Percentiles rank a stretch among this genome's conserved stretches.
Evolutionary conservation across 257 asterid species (phyloP).

Genomic region (Coffea canephora): DNA sequence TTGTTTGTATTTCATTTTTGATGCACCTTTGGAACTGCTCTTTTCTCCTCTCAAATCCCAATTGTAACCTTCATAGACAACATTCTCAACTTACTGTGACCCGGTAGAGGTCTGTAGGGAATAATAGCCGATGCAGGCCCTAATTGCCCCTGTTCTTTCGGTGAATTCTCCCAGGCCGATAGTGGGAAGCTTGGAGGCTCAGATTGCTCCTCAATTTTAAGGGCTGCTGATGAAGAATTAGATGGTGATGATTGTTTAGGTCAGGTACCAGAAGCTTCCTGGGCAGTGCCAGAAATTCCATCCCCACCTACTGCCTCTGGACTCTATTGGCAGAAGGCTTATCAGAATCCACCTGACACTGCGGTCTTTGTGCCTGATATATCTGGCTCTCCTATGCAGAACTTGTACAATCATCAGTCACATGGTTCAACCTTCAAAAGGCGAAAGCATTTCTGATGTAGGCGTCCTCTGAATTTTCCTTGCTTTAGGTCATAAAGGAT

Average conservation of each 20-base stretch:
- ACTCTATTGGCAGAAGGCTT: slow-evolving; percentile 55
- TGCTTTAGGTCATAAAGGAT: not conserved
- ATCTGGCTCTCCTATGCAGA: slow-evolving; percentile 29
- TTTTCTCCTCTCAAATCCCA: not conserved
- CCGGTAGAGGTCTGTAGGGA: slow-evolving; percentile 4
- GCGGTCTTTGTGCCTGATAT: slow-evolving; percentile 73
- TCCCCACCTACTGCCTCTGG: slow-evolving; percentile 97
- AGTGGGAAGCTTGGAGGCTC: slow-evolving; percentile 68
- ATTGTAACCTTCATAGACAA: not conserved
- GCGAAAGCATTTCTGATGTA: slow-evolving; percentile 39
- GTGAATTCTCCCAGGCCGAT: slow-evolving; percentile 54
- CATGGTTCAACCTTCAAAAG: slow-evolving; percentile 37
- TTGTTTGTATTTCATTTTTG: not conserved
- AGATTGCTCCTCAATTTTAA: slow-evolving; percentile 46
- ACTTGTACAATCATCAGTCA: slow-evolving; percentile 30
- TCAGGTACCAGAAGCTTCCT: slow-evolving; percentile 52
- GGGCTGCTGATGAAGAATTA: slow-evolving; percentile 51
- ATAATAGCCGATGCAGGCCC: slow-evolving; percentile 10
- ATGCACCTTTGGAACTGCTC: not conserved
- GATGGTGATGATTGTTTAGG: slow-evolving; percentile 64
- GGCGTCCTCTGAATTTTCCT: not conserved
- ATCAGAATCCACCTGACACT: slow-evolving; percentile 29
- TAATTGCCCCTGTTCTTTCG: slow-evolving; percentile 15
- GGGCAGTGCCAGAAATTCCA: slow-evolving; percentile 79
- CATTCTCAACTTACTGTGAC: not conserved